These are phyloP conservation scores for Pseudocercospora vitis DNA, from an alignment of 2,329 filamentous ascomycete species.

Conservation along the genomic window DNA sequence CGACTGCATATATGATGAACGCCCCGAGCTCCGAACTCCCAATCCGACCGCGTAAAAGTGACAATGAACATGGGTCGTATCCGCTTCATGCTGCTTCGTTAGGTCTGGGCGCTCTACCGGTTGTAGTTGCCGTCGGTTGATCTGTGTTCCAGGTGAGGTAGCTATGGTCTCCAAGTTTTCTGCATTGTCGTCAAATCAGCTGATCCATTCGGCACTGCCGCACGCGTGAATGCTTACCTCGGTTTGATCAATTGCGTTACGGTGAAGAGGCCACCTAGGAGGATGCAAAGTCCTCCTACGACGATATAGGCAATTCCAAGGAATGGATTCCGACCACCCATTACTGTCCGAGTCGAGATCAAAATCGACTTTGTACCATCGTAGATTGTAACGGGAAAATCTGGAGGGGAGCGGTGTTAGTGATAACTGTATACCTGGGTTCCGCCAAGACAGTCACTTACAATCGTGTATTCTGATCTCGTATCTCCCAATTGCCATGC, in stretches of 20 bases:
- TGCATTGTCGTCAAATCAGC: constrained; percentile 40
- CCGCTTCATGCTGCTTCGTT: constrained; percentile 34
- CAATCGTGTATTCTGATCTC: constrained; percentile 73
- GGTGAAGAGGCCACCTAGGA: constrained; percentile 85
- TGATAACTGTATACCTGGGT: constrained; percentile 13
- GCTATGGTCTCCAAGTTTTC: constrained; percentile 96
- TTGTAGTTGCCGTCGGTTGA: constrained; percentile 57
- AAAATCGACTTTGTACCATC: constrained; percentile 87
- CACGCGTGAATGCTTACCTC: constrained; percentile 58
- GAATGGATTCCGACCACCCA: constrained; percentile 94
- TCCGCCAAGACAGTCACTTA: constrained; percentile 52
- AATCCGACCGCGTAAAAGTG: constrained; percentile 16
- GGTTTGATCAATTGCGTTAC: constrained; percentile 88
- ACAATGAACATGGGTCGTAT: constrained; percentile 26
- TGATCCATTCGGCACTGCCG: constrained; percentile 4
- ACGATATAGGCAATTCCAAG: constrained; percentile 94
- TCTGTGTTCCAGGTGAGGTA: constrained; percentile 95
- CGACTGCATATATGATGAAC: constrained; percentile 15
- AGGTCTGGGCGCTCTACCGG: constrained; percentile 42
- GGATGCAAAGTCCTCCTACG: constrained; percentile 86
- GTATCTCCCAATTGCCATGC: constrained; percentile 72
- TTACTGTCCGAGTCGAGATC: constrained; percentile 84
- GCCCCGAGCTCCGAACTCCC: constrained; percentile 27
- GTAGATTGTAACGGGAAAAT: constrained; percentile 76
- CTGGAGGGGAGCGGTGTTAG: constrained; percentile 40